These are phyloP conservation scores for Phaeotremella skinneri DNA, from an alignment of 768 basidiomycete genomes.

Conservation along the genomic window DNA sequence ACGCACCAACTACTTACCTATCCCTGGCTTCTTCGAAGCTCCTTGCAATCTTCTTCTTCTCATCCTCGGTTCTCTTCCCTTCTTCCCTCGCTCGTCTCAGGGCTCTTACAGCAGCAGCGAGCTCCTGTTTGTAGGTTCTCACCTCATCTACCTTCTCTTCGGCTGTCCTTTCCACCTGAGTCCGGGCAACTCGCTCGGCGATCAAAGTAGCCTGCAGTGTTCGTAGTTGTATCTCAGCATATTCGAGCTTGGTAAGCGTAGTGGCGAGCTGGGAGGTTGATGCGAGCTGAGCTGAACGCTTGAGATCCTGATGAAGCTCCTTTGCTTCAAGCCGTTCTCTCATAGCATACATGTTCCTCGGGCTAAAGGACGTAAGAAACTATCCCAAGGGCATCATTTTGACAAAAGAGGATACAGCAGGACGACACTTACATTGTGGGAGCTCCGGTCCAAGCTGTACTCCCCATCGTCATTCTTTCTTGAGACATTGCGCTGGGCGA, in stretches of 20 bases:
- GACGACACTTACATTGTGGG: background rate
- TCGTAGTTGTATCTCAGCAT: conserved; percentile 40
- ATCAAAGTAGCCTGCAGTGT: conserved; percentile 49
- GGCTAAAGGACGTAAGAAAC: conserved; percentile 16
- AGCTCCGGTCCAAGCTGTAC: background rate
- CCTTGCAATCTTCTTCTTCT: conserved; percentile 41
- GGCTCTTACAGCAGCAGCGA: conserved; percentile 47
- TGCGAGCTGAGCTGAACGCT: conserved; percentile 7
- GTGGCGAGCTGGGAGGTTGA: conserved; percentile 31
- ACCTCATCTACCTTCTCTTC: conserved; percentile 34
- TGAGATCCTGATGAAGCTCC: conserved; percentile 14
- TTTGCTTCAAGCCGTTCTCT: conserved; percentile 25
- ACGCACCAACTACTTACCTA: conserved; percentile 34
- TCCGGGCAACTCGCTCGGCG: conserved; percentile 46
- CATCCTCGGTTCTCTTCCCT: conserved; percentile 45
- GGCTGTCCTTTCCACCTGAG: conserved; percentile 36
- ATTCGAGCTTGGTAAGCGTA: conserved; percentile 37
- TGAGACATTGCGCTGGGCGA: background rate
- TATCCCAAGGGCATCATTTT: too few relatives aligned
- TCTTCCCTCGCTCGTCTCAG: conserved; percentile 47
- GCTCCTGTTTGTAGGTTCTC: conserved; percentile 42
- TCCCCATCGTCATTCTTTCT: conserved; percentile 1
- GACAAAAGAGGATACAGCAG: conserved; percentile 4
- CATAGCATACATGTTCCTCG: conserved; percentile 39
- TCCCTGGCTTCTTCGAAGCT: conserved; percentile 46